Percentiles rank a stretch among this genome's conserved stretches.
Evolutionary conservation across 2,329 filamentous ascomycete genomes (phyloP).

Genomic region (Sporothrix euskadiensis): DNA sequence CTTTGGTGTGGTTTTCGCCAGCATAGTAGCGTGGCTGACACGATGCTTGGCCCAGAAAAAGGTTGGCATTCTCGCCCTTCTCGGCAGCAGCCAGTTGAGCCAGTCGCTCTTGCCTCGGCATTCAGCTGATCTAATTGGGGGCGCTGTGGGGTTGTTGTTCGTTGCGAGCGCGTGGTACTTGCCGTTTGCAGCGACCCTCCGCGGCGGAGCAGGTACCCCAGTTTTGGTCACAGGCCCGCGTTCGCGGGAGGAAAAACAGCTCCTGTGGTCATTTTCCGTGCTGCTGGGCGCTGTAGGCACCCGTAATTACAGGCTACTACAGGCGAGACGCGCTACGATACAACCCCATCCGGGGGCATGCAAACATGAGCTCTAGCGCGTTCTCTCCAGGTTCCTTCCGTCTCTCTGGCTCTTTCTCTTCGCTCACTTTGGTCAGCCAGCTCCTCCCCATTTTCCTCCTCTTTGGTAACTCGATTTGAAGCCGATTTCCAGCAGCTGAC

Average conservation of each 20-base stretch:
- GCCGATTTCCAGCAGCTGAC: slow-evolving; percentile 16
- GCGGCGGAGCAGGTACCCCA: neutral
- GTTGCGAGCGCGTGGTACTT: slow-evolving; percentile 2
- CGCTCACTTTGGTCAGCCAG: neutral
- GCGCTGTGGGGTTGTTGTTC: slow-evolving; percentile 16
- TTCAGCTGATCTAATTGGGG: slow-evolving; percentile 30
- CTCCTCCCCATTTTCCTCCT: neutral
- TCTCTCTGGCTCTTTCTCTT: neutral
- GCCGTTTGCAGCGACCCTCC: slow-evolving; percentile 7
- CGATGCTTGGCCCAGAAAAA: slow-evolving; percentile 20
- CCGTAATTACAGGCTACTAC: neutral
- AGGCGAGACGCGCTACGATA: slow-evolving; percentile 3
- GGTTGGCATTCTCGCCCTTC: slow-evolving; percentile 20
- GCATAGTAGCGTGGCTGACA: slow-evolving; percentile 25
- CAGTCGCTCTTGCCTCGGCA: slow-evolving; percentile 31
- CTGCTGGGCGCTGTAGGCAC: neutral
- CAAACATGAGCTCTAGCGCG: slow-evolving; percentile 15
- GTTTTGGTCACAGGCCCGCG: slow-evolving; percentile 10
- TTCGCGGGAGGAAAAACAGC: slow-evolving; percentile 9
- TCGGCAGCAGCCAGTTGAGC: slow-evolving; percentile 21
- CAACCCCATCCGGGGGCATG: slow-evolving; percentile 14
- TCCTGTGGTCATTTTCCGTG: neutral
- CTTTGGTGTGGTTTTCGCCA: slow-evolving; percentile 6
- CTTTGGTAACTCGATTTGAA: neutral
- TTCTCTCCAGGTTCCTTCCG: neutral